Percentiles rank a stretch among this genome's conserved stretches.
phyloP scores from a whole-genome alignment of 345 rosid genomes.

The Bretschneidera sinensis region DNA sequence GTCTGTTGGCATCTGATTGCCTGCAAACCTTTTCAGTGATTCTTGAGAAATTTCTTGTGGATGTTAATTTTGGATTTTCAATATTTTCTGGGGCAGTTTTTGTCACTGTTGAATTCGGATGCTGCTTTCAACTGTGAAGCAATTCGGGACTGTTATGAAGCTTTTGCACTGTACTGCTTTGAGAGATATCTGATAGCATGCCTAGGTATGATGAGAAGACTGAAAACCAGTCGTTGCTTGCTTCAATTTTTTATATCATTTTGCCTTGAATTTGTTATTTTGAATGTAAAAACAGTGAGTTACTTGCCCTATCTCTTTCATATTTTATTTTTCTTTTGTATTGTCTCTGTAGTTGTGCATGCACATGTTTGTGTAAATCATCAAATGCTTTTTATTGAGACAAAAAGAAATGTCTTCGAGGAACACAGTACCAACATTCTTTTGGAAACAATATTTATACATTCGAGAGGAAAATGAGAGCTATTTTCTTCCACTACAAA shows the following conservation, averaged over 20 bases:
- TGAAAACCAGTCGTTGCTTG: background rate
- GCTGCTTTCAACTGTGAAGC: constrained; percentile 94
- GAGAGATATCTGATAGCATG: constrained; percentile 99
- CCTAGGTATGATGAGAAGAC: constrained; percentile 54
- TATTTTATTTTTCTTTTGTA: too few species aligned
- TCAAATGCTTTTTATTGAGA: too few species aligned
- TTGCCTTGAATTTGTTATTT: background rate
- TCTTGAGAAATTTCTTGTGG: background rate
- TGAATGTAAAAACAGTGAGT: background rate
- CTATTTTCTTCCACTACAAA: too few species aligned
- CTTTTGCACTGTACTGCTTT: constrained; percentile 96
- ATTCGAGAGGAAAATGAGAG: too few species aligned
- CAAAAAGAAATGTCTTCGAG: too few species aligned
- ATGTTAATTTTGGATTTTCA: constrained; percentile 16
- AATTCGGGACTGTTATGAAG: constrained; percentile 97
- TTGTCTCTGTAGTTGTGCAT: background rate
- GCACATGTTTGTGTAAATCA: background rate
- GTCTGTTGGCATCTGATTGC: constrained; percentile 3
- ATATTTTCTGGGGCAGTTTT: constrained; percentile 52
- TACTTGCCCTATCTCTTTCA: background rate
- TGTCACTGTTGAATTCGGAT: constrained; percentile 82
- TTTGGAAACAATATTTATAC: too few species aligned
- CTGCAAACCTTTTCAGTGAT: background rate
- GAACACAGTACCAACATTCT: too few species aligned
- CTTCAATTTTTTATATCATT: constrained; percentile 1